Evolutionary conservation across 2,329 filamentous ascomycete species (phyloP), one percentile per base, ranked within the genome.

Genomic region (Hypoxylon sp.): DNA sequence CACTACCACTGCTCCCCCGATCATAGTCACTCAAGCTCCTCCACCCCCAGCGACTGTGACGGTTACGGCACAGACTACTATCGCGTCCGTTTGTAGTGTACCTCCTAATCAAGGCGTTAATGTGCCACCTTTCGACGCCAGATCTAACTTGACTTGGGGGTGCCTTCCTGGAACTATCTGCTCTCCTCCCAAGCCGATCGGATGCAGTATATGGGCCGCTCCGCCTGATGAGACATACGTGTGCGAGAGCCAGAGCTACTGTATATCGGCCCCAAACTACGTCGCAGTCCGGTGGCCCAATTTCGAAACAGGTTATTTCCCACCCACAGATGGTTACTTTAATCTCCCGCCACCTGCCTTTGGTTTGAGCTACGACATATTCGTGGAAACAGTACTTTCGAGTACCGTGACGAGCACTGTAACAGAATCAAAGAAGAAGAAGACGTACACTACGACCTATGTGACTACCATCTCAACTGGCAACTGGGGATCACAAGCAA

Each of bases 341-440:
- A 85, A 92, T 65, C 82, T 92, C n/a, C 82, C 89, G 61, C 88
- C 91, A 0, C 77, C 81, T 1, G 83, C 83, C 0, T 93, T 92
- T 64, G 90, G 90, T 3, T 80, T 92, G 14, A 86, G 83, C 54
- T 90, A 87, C 65, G 86, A 85, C 46, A 89, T 92, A 17, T 92
- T 91, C 67, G 82, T 83, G 19, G 78, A 83, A 24, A 74, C 84
- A 4, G 72, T 44, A 44, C 22, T 3, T 11, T 17, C 11, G 39
- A 19, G 8, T 8, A 44, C 80, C 0, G 73, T 82, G 10, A 73
- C 81, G 4, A 79, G 79, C 60, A 75, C 79, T 1, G 60, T 81
- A 5, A 57, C 39, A 0, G 71, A 79, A 29, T 80, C 80, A 26
- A 8, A 5, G 29, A 14, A 37, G 4, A 14, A 37, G 4, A 37